Percentiles rank a stretch among this genome's conserved stretches.
Evolutionary conservation across 1,139 yeast species (phyloP).

Genomic region (Lodderomyces parapsilosis): DNA sequence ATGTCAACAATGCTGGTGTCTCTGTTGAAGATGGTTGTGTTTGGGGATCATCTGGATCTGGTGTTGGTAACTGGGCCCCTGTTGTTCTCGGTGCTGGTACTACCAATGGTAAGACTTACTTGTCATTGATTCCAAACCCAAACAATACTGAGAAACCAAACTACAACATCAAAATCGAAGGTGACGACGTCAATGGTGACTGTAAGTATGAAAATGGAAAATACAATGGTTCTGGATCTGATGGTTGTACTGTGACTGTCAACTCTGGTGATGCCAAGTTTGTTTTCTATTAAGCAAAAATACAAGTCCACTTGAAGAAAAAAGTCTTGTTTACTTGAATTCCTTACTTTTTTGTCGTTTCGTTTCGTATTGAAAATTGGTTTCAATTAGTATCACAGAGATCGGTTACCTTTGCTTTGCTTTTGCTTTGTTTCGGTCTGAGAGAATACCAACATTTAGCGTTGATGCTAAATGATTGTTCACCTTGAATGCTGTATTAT

Average conservation of each 20-base stretch:
- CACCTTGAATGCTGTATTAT: neutral
- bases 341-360: neutral
- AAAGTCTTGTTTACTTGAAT: neutral
- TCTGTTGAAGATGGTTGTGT: slow-evolving; percentile 70
- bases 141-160: slow-evolving; percentile 63
- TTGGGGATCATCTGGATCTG: slow-evolving; percentile 68
- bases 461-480: neutral
- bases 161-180: slow-evolving; percentile 69
- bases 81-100: slow-evolving; percentile 76
- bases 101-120: slow-evolving; percentile 59
- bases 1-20: slow-evolving; percentile 81
- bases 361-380: slow-evolving; percentile 1
- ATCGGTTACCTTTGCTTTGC: neutral
- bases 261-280: slow-evolving; percentile 66
- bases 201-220: slow-evolving; percentile 65
- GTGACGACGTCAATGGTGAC: slow-evolving; percentile 57
- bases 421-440: neutral
- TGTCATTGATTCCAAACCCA: slow-evolving; percentile 81
- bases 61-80: slow-evolving; percentile 85
- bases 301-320: neutral
- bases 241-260: slow-evolving; percentile 79
- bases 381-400: neutral
- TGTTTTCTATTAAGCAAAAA: slow-evolving; percentile 42
- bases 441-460: too few relatives aligned
- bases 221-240: slow-evolving; percentile 61